Base-by-base conservation (phyloP, 345 rosid genomes). In the Eucalyptus cloeziana region DNA sequence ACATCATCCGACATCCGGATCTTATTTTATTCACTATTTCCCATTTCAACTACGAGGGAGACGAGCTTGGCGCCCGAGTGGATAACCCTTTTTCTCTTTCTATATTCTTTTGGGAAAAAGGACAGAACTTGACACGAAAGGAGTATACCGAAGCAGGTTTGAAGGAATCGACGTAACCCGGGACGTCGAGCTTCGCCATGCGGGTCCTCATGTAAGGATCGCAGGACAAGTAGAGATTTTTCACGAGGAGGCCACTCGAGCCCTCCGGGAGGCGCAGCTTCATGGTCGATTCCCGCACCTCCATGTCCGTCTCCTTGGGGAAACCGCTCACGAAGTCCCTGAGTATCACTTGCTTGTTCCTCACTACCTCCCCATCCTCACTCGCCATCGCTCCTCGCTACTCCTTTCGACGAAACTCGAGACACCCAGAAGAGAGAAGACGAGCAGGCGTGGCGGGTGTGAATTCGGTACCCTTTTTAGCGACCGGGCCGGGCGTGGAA, bases 241-340 rank as follows among this genome's bases (percentile, higher is more conserved):
- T 64, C 17, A 64, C 76, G 76, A 64, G 76, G 7, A 64, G 76
- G 76, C 76, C 40, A 10, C 10, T 64, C 21, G 76, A 64, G 10
- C 76, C 76, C 40, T 64, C 76, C 21, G 76, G 40, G 21, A 64
- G 76, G 9, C 76, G 76, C 76, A 64, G 10, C 76, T 64, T 30
- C 76, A 1, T n/a, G 76, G 76, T n/a, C 37, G 76, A 64, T 64
- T 64, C 76, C 19, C 76, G 40, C 37, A 64, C 76, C 76, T 80
- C 30, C 91, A 94, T 69, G 91, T 93, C 93, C 13, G 95, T 87
- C 85, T 93, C 94, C 80, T 87, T 93, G 4, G 94, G 96, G 60
- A 93, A 90, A n/a, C 95, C 95, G 58, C 85, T 51, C 17, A 93
- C 91, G 86, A 91, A 92, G 86, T 92, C 86, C 90, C 76, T 92